Evolutionary conservation across 305 asterid species (phyloP), one percentile per base, ranked within the genome.

Genomic region (Fraxinus paxiana): DNA sequence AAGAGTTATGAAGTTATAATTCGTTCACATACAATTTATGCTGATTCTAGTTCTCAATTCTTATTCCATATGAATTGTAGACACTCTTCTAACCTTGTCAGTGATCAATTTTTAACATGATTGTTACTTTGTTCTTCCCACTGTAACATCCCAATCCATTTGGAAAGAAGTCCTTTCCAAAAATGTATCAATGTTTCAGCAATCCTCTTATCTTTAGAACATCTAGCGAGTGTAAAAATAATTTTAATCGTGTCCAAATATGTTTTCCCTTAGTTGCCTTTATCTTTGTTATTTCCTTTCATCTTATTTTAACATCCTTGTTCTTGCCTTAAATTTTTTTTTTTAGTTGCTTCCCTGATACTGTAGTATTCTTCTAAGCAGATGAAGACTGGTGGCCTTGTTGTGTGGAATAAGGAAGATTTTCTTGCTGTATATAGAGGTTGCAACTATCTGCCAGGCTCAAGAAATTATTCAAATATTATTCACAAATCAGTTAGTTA

Each of bases 391-490:
- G 94, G 94, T 77, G 98, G 99, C 38, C 48, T 87, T 59, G 97
- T 92, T 69, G 95, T 92, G 38, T 92, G 97, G 97, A 86, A 86
- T 54, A 90, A 87, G 69, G 89, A 91, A 86, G 93, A 89, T 77
- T 84, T 91, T 73, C 97, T 94, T 84, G 95, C 91, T 86, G 90
- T 96, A 81, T 96, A 91, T 81, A 92, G 96, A 87, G 98, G 97
- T 77, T 65, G 86, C 84, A 82, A 84, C 73, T 87, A 89, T 86
- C 79, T 59, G 77, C 81, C 86, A 34, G 35, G 82, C 79, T 77
- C 82, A 2, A 79, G 81, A 30, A 59, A 67, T 73, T 35, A 28
- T 30, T 74, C 81, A 46, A 84, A 71, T 65, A 84, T 22, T 31
- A 79, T 34, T 54, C 71, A 38, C 76, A 79, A 80, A 35, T 77